A percentile compares a stretch with the other conserved stretches of the same genome.
Evolutionary conservation across 768 basidiomycete genomes (phyloP).

Genomic region (Boletus subcaerulescens): DNA sequence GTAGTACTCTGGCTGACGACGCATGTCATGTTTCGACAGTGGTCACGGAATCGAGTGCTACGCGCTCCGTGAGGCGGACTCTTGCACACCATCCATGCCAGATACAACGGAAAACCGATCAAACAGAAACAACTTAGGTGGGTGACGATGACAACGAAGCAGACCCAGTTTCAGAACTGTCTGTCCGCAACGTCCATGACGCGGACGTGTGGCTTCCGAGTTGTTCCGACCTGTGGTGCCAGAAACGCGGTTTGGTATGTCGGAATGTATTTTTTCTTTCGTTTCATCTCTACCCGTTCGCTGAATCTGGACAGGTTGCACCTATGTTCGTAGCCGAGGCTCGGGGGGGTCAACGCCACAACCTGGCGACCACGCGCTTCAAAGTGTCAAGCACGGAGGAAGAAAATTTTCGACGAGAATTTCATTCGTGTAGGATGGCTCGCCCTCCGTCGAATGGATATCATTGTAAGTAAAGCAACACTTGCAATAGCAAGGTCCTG

Average conservation of each 20-base stretch:
- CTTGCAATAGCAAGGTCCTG: neutral
- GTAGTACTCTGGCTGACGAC: too few species aligned
- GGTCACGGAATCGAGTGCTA: too few species aligned
- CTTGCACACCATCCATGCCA: too few species aligned
- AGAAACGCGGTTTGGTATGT: neutral
- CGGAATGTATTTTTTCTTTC: neutral
- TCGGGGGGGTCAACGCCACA: neutral
- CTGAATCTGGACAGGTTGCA: neutral
- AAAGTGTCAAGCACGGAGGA: neutral
- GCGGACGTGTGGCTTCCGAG: constrained; percentile 36
- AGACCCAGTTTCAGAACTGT: constrained; percentile 38
- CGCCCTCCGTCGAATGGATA: neutral
- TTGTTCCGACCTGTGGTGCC: neutral
- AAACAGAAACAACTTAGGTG: too few species aligned
- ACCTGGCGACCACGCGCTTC: neutral
- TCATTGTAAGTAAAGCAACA: constrained; percentile 14
- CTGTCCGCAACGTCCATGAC: too few species aligned
- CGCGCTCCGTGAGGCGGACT: too few species aligned
- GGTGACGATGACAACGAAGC: constrained; percentile 54
- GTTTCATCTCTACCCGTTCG: neutral
- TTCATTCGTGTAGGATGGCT: neutral
- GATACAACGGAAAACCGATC: too few species aligned
- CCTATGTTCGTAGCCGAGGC: neutral
- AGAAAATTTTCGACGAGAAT: neutral
- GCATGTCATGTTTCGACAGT: too few species aligned